Evolutionary conservation across 345 rosid genomes (phyloP).

Genomic region (Aurinia saxatilis): DNA sequence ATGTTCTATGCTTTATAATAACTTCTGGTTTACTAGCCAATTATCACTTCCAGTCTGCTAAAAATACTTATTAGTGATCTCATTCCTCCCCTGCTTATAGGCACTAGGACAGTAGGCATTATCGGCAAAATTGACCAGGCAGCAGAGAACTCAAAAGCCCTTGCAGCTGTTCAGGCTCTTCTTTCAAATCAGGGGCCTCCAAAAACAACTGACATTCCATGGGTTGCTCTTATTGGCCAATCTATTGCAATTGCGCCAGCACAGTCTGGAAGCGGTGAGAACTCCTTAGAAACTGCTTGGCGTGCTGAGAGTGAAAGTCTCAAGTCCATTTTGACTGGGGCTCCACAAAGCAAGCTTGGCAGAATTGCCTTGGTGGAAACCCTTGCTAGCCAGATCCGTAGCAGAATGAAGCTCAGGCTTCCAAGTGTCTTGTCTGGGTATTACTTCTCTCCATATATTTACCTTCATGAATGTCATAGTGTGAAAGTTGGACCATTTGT

Average conservation of each 20-base stretch:
- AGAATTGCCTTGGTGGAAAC: slow-evolving; percentile 88
- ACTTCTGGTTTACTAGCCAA: background rate
- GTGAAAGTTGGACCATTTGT: background rate
- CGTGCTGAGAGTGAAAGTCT: slow-evolving; percentile 94
- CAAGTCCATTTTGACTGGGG: slow-evolving; percentile 70
- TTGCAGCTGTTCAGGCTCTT: slow-evolving; percentile 95
- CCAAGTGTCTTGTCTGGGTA: slow-evolving; percentile 97
- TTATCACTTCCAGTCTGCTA: background rate
- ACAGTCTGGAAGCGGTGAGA: slow-evolving; percentile 71
- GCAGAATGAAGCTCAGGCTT: slow-evolving; percentile 86
- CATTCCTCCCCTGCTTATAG: slow-evolving; percentile 33
- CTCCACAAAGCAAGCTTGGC: slow-evolving; percentile 90
- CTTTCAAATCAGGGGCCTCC: slow-evolving; percentile 88
- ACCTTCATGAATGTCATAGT: background rate
- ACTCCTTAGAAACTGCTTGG: slow-evolving; percentile 98
- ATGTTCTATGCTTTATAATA: background rate
- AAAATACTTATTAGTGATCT: background rate
- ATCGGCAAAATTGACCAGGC: slow-evolving; percentile 95
- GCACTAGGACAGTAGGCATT: slow-evolving; percentile 92
- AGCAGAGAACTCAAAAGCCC: slow-evolving; percentile 79
- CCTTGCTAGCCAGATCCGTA: slow-evolving; percentile 87
- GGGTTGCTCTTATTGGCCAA: slow-evolving; percentile 99
- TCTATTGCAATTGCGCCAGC: slow-evolving; percentile 88
- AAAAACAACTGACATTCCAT: slow-evolving; percentile 85
- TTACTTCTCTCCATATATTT: slow-evolving; percentile 14